Evolutionary conservation across 2,329 filamentous ascomycete species (phyloP).

Genomic region (Lachnellula arida): DNA sequence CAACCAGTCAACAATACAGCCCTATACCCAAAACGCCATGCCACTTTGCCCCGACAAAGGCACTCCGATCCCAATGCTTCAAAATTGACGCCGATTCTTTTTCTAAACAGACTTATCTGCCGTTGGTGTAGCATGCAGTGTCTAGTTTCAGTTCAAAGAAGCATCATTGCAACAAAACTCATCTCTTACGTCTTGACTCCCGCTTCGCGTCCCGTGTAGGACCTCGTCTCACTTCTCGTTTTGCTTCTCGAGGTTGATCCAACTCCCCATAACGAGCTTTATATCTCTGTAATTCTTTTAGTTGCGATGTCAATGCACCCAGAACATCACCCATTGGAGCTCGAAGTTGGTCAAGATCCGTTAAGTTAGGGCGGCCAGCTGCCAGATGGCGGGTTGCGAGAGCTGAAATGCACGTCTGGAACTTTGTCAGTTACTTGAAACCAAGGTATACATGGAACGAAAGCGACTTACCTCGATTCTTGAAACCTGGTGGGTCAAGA

Average conservation of each 20-base stretch:
- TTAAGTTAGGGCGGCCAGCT: conserved; percentile 58
- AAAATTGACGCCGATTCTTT: not conserved
- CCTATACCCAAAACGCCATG: conserved; percentile 2
- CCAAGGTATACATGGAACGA: not conserved
- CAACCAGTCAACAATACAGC: not conserved
- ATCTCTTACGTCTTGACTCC: not conserved
- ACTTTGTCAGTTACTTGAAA: conserved; percentile 18
- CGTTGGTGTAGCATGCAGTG: not conserved
- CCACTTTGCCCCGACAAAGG: not conserved
- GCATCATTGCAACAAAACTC: not conserved
- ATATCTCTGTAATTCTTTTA: conserved; percentile 60
- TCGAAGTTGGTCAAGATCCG: conserved; percentile 65
- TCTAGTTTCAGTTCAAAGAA: not conserved
- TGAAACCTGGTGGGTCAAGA: conserved; percentile 92
- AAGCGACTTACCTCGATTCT: conserved; percentile 73
- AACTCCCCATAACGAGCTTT: conserved; percentile 35
- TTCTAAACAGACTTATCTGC: not conserved
- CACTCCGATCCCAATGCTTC: not conserved
- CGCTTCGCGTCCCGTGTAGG: not conserved
- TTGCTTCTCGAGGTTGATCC: not conserved
- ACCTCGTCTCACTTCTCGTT: not conserved
- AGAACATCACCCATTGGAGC: conserved; percentile 74
- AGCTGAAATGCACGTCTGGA: conserved; percentile 73
- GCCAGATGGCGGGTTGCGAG: conserved; percentile 76
- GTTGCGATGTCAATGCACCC: conserved; percentile 52